A percentile compares a stretch with the other conserved stretches of the same genome.
phyloP scores from a whole-genome alignment of 306 rosid species.

The Malus sylvestris region DNA sequence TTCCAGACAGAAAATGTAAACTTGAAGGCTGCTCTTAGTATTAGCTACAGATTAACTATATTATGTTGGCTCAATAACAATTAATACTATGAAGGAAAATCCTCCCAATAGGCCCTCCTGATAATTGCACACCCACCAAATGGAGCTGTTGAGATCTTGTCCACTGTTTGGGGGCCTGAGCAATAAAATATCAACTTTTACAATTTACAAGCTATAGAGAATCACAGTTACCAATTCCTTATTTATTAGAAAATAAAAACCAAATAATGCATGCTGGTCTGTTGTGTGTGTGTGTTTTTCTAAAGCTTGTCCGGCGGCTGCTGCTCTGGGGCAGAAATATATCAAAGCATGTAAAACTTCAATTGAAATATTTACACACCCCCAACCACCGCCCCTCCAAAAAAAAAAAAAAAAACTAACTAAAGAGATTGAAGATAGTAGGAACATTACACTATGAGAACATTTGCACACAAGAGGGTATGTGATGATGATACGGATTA shows the following conservation, averaged over 20 bases:
- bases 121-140: slow-evolving; percentile 25
- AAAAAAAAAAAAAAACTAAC: neutral
- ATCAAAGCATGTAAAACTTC: neutral
- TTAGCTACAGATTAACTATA: neutral
- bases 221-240: slow-evolving; percentile 11
- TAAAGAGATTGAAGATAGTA: slow-evolving; percentile 1
- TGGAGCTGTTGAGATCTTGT: slow-evolving; percentile 18
- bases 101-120: slow-evolving; percentile 26
- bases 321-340: neutral
- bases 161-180: slow-evolving; percentile 27
- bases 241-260: slow-evolving; percentile 13
- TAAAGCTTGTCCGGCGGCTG: too few relatives aligned
- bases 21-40: neutral
- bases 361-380: neutral
- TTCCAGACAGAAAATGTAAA: neutral
- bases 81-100: slow-evolving; percentile 11
- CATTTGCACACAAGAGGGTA: slow-evolving; percentile 50
- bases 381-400: too few relatives aligned
- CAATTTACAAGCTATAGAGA: slow-evolving; percentile 14
- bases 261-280: neutral
- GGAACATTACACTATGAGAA: slow-evolving; percentile 37
- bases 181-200: slow-evolving; percentile 24
- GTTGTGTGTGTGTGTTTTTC: too few relatives aligned
- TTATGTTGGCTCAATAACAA: slow-evolving; percentile 8
- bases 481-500: slow-evolving; percentile 44